Evolutionary conservation across 768 basidiomycete genomes (phyloP), one percentile per base, ranked within the genome.

Genomic region (Tricholoma bakamatsutake): DNA sequence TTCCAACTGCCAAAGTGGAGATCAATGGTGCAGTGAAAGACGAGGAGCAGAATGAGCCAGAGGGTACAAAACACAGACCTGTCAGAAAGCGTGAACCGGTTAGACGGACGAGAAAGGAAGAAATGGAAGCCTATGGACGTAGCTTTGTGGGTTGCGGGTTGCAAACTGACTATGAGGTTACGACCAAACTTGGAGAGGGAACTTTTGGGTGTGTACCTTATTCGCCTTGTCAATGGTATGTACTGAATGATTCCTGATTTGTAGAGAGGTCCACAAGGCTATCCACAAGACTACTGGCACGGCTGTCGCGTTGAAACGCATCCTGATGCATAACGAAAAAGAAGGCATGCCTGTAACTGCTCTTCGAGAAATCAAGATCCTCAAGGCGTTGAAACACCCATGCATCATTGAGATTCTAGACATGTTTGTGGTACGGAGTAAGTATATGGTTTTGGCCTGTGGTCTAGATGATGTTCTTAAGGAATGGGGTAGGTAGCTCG

Each of bases 321-420:
- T 98, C 61, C 76, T 98, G 54, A 93, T 97, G 84, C 95, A 97
- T 68, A 93, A 95, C 66, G 92, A 95, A 70, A 90, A 91, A 62
- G 96, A 97, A 69, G 96, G 96, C 53, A 93, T 98, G 80, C 93
- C 96, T 1, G 91, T 98, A 18, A 98, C 97, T 7, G 95, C 97
- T 9, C 76, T 98, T 8, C 86, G 97, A 10, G 97, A 99, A 73
- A 98, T 98, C 72, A 95, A 95, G 68, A 93, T 98, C 55, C 76
- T 99, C 59, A 98, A 98, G 69, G 83, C 86, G 4, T 77, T 99
- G 57, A 81, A 83, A 40, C 96, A 99, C 63, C 80, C 85, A 0
- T 88, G 87, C 62, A 83, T 98, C 49, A 86, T 99, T 9, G 80
- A 93, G 45, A 84, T 98, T 47, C 67, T 92, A 56, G 94, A 97